Percentiles rank a stretch among this genome's conserved stretches.
phyloP scores from a whole-genome alignment of 129 eudicot species.

The Ambrosia trifida region DNA sequence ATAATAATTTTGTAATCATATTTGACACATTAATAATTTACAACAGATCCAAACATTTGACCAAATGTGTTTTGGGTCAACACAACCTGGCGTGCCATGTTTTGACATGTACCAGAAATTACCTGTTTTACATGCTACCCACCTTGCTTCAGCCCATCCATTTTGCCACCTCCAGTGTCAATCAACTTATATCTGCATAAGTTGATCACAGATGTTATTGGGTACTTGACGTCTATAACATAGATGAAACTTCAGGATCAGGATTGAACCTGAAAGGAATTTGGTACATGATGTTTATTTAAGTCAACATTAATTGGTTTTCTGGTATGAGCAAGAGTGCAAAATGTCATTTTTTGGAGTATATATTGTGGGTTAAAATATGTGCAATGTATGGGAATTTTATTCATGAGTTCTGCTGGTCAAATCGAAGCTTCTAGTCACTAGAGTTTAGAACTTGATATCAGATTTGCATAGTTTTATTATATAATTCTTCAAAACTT shows the following conservation, averaged over 20 bases:
- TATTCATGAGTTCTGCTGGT: background rate
- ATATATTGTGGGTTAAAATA: background rate
- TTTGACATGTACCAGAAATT: background rate
- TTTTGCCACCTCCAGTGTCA: background rate
- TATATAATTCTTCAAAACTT: background rate
- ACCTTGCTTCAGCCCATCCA: background rate
- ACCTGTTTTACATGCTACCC: background rate
- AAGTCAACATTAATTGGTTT: constrained; percentile 1
- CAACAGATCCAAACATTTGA: background rate
- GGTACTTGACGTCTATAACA: background rate
- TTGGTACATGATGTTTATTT: background rate
- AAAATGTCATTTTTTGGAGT: background rate
- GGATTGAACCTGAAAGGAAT: background rate
- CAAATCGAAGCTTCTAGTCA: constrained; percentile 12
- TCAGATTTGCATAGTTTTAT: background rate
- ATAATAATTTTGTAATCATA: background rate
- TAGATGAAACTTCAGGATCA: background rate
- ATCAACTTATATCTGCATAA: background rate
- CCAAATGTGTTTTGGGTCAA: background rate
- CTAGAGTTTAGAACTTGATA: background rate
- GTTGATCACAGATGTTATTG: background rate
- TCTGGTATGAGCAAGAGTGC: background rate
- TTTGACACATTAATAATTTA: background rate
- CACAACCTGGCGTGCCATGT: background rate
- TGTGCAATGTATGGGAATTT: background rate